Conservation (phyloP, 495 filamentous ascomycete genomes). For the Tuber brumale region DNA sequence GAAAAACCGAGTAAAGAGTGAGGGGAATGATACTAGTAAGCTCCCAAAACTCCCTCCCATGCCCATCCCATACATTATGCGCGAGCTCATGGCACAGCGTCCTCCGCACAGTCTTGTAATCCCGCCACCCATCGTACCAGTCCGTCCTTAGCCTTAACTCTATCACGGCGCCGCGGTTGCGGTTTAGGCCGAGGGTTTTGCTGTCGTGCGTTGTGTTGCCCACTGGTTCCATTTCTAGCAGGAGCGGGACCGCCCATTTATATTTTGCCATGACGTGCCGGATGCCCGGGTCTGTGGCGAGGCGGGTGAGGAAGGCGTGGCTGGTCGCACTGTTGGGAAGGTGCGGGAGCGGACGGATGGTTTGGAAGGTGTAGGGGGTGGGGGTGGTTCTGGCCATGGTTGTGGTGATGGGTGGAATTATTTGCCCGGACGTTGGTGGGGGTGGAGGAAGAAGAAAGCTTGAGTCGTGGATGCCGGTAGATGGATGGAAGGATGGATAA, state of each 20-base stretch:
- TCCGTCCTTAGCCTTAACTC: slow-evolving; percentile 87
- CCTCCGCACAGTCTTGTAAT: slow-evolving; percentile 82
- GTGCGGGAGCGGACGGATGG: slow-evolving; percentile 46
- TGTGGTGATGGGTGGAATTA: neutral
- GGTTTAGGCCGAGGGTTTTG: slow-evolving; percentile 78
- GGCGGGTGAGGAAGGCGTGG: slow-evolving; percentile 65
- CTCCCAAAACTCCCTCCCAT: slow-evolving; percentile 84
- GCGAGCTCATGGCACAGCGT: slow-evolving; percentile 93
- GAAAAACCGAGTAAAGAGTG: neutral
- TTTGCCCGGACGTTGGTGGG: too few species aligned
- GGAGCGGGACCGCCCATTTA: slow-evolving; percentile 73
- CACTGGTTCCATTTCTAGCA: slow-evolving; percentile 92
- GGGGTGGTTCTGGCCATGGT: slow-evolving; percentile 25
- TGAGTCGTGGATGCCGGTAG: too few species aligned
- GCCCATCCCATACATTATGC: slow-evolving; percentile 77
- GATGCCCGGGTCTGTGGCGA: slow-evolving; percentile 80
- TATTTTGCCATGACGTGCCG: slow-evolving; percentile 72
- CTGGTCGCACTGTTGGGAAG: slow-evolving; percentile 60
- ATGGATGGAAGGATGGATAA: too few species aligned
- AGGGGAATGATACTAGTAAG: slow-evolving; percentile 51
- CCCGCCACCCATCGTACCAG: slow-evolving; percentile 85
- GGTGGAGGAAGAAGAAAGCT: too few species aligned
- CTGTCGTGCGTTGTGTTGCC: slow-evolving; percentile 71
- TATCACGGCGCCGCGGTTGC: slow-evolving; percentile 82
- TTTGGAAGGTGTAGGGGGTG: slow-evolving; percentile 65